Evolutionary conservation across 2,329 filamentous ascomycete genomes (phyloP).

Genomic region (Fusarium sp.): DNA sequence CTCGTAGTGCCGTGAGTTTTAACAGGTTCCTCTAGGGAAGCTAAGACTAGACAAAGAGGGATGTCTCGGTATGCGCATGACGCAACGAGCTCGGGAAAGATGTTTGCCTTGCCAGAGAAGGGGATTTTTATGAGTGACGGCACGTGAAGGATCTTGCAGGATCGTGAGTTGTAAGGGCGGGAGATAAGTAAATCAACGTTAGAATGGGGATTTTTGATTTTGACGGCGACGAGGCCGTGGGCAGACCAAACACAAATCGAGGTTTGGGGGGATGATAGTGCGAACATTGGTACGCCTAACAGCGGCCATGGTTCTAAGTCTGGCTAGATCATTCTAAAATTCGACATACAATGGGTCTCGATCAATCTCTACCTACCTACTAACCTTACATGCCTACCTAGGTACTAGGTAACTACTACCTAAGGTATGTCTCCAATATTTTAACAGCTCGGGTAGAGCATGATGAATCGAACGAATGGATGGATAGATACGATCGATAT

Average conservation of each 20-base stretch:
- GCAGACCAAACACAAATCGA: conserved; percentile 26
- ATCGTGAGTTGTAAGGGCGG: conserved; percentile 29
- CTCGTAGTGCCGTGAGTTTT: conserved; percentile 33
- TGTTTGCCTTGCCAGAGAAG: conserved; percentile 20
- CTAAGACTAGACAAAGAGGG: conserved; percentile 44
- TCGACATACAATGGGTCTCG: conserved; percentile 17
- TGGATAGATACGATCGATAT: not conserved
- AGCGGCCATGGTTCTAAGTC: conserved; percentile 24
- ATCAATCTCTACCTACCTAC: not conserved
- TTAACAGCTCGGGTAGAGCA: not conserved
- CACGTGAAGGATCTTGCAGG: conserved; percentile 28
- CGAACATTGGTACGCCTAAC: conserved; percentile 1
- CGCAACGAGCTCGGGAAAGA: conserved; percentile 39
- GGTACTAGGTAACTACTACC: too few relatives aligned
- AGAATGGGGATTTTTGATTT: conserved; percentile 24
- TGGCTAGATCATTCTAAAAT: conserved; percentile 32
- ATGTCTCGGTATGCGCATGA: conserved; percentile 50
- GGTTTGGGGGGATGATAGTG: conserved; percentile 5
- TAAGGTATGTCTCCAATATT: not conserved
- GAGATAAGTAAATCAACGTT: conserved; percentile 15
- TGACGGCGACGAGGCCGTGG: conserved; percentile 15
- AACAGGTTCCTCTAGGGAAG: conserved; percentile 44
- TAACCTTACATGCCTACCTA: too few relatives aligned
- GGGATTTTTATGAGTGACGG: conserved; percentile 26
- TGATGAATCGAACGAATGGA: not conserved